These are phyloP conservation scores for Microbotryum silenes-acaulis DNA, from an alignment of 1,284 basidiomycete species.

Conservation along the genomic window DNA sequence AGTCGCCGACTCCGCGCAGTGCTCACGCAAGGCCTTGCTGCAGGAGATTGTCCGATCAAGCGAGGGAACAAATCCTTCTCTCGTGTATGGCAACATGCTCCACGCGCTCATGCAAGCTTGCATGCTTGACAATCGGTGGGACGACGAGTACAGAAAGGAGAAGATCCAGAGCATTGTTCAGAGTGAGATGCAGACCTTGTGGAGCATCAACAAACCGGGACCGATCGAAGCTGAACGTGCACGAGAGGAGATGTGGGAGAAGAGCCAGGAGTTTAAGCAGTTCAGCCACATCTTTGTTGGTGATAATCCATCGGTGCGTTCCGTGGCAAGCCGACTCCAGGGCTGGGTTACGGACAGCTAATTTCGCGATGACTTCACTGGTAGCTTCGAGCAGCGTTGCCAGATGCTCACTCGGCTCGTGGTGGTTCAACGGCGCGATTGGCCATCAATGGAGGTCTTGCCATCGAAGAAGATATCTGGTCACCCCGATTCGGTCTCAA, in stretches of 20 bases:
- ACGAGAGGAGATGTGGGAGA: slow-evolving; percentile 33
- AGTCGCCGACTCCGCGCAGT: slow-evolving; percentile 70
- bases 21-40: slow-evolving; percentile 71
- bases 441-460: slow-evolving; percentile 65
- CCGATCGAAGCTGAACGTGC: slow-evolving; percentile 17
- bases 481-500: slow-evolving; percentile 90
- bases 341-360: not conserved
- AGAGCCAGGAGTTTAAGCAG: slow-evolving; percentile 29
- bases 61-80: slow-evolving; percentile 47
- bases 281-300: slow-evolving; percentile 23
- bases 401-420: not conserved
- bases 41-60: slow-evolving; percentile 55
- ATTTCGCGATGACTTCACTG: not conserved
- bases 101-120: slow-evolving; percentile 81
- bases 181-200: slow-evolving; percentile 16
- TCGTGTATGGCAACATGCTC: slow-evolving; percentile 82
- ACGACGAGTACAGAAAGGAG: slow-evolving; percentile 51
- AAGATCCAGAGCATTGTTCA: slow-evolving; percentile 52
- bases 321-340: not conserved
- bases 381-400: not conserved
- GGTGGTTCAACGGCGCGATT: slow-evolving; percentile 44
- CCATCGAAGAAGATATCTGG: slow-evolving; percentile 96
- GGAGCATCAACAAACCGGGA: slow-evolving; percentile 11
- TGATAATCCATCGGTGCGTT: slow-evolving; percentile 13
- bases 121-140: slow-evolving; percentile 55